Conservation (phyloP, 192 early-diverging fungal species). For the Backusella liffmaniae region DNA sequence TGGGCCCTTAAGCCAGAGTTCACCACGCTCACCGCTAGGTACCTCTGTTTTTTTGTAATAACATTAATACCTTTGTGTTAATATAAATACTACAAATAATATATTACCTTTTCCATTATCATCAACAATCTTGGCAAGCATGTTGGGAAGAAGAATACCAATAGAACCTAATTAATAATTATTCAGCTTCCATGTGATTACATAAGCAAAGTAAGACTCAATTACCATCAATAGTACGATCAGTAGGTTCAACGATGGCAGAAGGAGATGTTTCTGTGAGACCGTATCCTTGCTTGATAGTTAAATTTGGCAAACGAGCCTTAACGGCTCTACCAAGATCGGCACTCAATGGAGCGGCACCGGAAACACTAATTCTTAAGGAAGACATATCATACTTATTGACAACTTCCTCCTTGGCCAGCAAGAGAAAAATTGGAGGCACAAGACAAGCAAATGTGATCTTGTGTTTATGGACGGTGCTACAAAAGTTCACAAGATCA, state of each 20-base stretch:
- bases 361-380: constrained; percentile 50
- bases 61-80: background rate
- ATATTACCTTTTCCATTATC: constrained; percentile 56
- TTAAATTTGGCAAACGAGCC: constrained; percentile 16
- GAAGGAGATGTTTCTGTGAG: constrained; percentile 71
- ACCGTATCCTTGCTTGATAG: constrained; percentile 68
- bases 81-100: background rate
- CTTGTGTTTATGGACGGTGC: constrained; percentile 71
- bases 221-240: constrained; percentile 36
- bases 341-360: constrained; percentile 64
- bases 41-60: constrained; percentile 38
- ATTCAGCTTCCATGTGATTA: background rate
- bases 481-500: constrained; percentile 53
- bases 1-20: constrained; percentile 74
- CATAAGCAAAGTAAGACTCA: background rate
- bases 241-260: constrained; percentile 31
- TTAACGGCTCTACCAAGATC: constrained; percentile 45
- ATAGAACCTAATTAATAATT: constrained; percentile 45
- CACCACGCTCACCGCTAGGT: constrained; percentile 58
- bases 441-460: constrained; percentile 79
- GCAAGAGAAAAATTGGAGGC: constrained; percentile 62
- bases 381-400: constrained; percentile 60
- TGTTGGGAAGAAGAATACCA: constrained; percentile 71
- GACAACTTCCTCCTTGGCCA: constrained; percentile 65
- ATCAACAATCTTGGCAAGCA: constrained; percentile 74